These are phyloP conservation scores for Globisporangium paroecandrum DNA, from an alignment of 352 stramenopile species.

Conservation along the genomic window DNA sequence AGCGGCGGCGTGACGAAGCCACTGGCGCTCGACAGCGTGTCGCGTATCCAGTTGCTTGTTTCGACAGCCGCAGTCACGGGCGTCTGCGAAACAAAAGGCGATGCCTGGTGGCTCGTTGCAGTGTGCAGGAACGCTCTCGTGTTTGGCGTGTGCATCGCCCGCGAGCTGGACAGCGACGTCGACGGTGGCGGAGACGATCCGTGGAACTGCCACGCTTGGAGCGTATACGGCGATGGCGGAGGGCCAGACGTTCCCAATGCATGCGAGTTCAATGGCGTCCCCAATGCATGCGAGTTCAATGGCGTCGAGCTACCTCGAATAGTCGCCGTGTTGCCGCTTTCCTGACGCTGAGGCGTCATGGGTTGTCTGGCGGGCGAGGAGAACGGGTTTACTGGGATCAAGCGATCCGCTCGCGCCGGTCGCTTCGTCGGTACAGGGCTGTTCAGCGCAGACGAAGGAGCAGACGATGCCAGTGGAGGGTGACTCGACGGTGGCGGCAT, in stretches of 20 bases:
- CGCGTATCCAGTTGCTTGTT: conserved; percentile 79
- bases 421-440: conserved; percentile 17
- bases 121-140: conserved; percentile 24
- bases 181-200: conserved; percentile 46
- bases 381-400: conserved; percentile 21
- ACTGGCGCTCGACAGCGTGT: conserved; percentile 36
- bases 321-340: conserved; percentile 15
- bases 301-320: conserved; percentile 34
- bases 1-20: conserved; percentile 44
- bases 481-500: conserved; percentile 15
- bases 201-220: conserved; percentile 71
- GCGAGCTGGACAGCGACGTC: conserved; percentile 14
- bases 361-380: conserved; percentile 36
- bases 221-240: conserved; percentile 41
- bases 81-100: conserved; percentile 52
- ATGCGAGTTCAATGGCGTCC: conserved; percentile 19
- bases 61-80: conserved; percentile 78
- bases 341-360: conserved; percentile 32
- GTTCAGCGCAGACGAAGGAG: conserved; percentile 8
- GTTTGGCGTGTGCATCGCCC: conserved; percentile 31
- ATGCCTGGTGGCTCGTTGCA: conserved; percentile 30
- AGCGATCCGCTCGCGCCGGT: conserved; percentile 8
- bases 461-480: conserved; percentile 4
- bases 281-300: background rate
- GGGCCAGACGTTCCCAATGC: conserved; percentile 8